Percentiles rank a stretch among this genome's conserved stretches.
These are phyloP conservation scores for Aspergillus campestris DNA, from an alignment of 495 filamentous ascomycete genomes.

Conservation along the genomic window DNA sequence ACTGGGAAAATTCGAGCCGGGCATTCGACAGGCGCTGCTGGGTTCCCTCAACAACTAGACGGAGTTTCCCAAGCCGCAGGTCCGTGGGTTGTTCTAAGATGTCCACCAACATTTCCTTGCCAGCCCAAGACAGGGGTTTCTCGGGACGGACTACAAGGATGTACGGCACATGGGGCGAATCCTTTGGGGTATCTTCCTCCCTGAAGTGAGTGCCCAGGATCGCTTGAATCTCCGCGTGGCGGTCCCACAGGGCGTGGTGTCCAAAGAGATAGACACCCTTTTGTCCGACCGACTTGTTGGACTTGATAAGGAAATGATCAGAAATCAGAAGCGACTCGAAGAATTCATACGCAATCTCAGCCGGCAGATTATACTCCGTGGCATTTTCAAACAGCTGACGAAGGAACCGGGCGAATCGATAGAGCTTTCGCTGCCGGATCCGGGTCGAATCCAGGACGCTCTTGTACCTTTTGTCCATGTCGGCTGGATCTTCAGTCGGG, in stretches of 20 bases:
- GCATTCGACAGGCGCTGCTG: conserved; percentile 71
- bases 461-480: conserved; percentile 96
- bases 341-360: conserved; percentile 58
- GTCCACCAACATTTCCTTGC: conserved; percentile 59
- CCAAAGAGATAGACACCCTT: conserved; percentile 78
- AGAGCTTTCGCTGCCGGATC: conserved; percentile 82
- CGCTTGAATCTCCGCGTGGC: conserved; percentile 69
- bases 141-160: conserved; percentile 80
- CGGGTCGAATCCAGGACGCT: conserved; percentile 90
- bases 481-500: conserved; percentile 70
- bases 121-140: conserved; percentile 69
- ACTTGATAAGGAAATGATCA: conserved; percentile 68
- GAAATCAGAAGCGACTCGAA: conserved; percentile 75
- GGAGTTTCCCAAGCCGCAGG: conserved; percentile 76
- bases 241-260: conserved; percentile 64
- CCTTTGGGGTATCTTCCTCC: conserved; percentile 60
- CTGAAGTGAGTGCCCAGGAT: conserved; percentile 86
- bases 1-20: conserved; percentile 63
- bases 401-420: conserved; percentile 78
- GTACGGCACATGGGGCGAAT: conserved; percentile 63
- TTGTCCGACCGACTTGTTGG: conserved; percentile 52
- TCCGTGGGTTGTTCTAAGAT: conserved; percentile 75
- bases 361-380: conserved; percentile 76
- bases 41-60: conserved; percentile 84
- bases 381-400: conserved; percentile 92